Base-by-base conservation (phyloP, 1,139 yeast species). In the Saccharomyces hybrid region DNA sequence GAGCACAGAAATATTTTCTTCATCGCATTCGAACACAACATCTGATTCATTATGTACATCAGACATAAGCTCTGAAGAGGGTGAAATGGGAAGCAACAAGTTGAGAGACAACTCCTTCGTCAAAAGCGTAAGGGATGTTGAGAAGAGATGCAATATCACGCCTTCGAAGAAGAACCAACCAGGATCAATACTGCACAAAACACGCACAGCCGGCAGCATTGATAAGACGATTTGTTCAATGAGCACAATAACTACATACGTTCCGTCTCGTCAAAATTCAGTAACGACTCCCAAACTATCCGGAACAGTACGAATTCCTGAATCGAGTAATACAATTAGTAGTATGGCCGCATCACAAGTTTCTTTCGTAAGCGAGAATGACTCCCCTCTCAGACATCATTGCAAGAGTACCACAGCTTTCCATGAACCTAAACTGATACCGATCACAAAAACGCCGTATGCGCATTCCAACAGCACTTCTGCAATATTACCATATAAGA, bases 1-100 rank as follows among this genome's bases (percentile, higher is more conserved):
- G 16, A 60, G 59, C 16, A 59, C 66, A 5, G 66, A 60, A 23
- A 49, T 62, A 32, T 63, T 63, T 27, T 63, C 63, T 32, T 59
- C 63, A 1, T 57, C 56, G 25, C 51, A 44, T 5, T 27, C 52
- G 13, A 30, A 53, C 31, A 23, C 50, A 14, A 48, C 50, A 23
- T 34, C 51, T 14, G 51, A 48, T 9, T 52, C 55, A 5, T 48
- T 26, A 30, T 48, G 42, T 14, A 30, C 38, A n/a, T 48, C 50
- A 20, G 38, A 48, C 11, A 14, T 34, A n/a, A 34, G 42, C 11
- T 34, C 42, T 7, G 50, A 48, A 8, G 49, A 47, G 30, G 23
- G 31, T n/a, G 23, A 47, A 14, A 47, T 47, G n/a, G 23, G 20
- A 27, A 27, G 20, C 49, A 27, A 11, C 23, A 23, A 23, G 13